These are phyloP conservation scores for Mucor irregularis DNA, from an alignment of 371 early-diverging fungal genomes.

Conservation along the genomic window DNA sequence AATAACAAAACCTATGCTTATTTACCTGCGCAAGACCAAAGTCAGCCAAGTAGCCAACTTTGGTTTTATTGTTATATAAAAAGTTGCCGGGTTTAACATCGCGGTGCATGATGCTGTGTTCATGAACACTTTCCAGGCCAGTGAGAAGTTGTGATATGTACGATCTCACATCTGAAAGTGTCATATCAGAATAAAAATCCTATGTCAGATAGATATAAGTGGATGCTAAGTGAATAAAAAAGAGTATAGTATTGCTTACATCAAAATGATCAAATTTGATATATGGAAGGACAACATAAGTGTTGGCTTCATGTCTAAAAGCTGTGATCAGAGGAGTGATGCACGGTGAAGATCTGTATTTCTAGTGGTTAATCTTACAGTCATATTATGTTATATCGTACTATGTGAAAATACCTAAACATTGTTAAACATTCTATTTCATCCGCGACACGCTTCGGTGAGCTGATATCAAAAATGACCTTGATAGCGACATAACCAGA, in stretches of 20 bases:
- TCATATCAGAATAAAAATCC: slow-evolving; percentile 33
- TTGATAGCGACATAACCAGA: slow-evolving; percentile 82
- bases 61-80: slow-evolving; percentile 70
- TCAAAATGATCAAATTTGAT: slow-evolving; percentile 81
- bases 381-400: no score
- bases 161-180: slow-evolving; percentile 72
- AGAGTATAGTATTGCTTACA: slow-evolving; percentile 32
- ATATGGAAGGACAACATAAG: slow-evolving; percentile 82
- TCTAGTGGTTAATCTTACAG: no score
- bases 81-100: slow-evolving; percentile 99
- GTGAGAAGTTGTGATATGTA: slow-evolving; percentile 84
- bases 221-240: neutral
- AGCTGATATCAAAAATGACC: slow-evolving; percentile 82
- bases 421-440: slow-evolving; percentile 79
- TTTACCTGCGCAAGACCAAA: slow-evolving; percentile 96
- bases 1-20: neutral
- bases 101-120: slow-evolving; percentile 77
- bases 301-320: slow-evolving; percentile 75
- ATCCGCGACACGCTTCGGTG: slow-evolving; percentile 76
- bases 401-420: no score
- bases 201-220: neutral
- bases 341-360: slow-evolving; percentile 20
- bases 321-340: slow-evolving; percentile 81
- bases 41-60: slow-evolving; percentile 91
- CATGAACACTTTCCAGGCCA: slow-evolving; percentile 77